Conservation (phyloP, 805 yeast genomes). For the Hanseniaspora opuntiae region DNA sequence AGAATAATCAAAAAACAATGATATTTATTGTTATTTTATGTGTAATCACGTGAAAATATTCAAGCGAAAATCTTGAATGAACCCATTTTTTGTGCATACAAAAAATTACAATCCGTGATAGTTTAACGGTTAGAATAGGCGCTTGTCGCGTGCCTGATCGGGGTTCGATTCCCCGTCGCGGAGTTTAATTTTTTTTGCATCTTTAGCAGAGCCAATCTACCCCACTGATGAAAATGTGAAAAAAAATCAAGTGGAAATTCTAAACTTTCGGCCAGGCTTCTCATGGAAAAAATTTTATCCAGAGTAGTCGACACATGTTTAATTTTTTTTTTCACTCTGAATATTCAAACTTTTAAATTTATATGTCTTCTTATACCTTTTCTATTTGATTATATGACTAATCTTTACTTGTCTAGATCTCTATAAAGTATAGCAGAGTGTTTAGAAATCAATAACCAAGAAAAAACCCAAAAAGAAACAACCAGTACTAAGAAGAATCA, state of each 20-base stretch:
- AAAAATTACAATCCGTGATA: slow-evolving; percentile 20
- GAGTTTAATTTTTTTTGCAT: slow-evolving; percentile 1
- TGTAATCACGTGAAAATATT: background rate
- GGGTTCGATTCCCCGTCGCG: slow-evolving; percentile 27
- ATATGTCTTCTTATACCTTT: background rate
- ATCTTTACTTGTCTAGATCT: too few species aligned
- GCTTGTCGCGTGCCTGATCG: slow-evolving; percentile 28
- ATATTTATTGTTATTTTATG: too few species aligned
- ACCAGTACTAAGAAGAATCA: background rate
- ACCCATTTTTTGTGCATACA: background rate
- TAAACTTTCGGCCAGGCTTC: too few species aligned
- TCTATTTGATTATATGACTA: too few species aligned
- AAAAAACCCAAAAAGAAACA: background rate
- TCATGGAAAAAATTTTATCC: too few species aligned
- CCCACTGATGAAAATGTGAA: too few species aligned
- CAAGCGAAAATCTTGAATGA: too few species aligned
- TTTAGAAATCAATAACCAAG: background rate
- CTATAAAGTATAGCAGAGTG: too few species aligned
- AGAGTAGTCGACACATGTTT: background rate
- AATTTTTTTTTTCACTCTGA: background rate
- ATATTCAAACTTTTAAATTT: background rate
- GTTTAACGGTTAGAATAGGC: slow-evolving; percentile 27
- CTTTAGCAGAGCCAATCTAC: background rate
- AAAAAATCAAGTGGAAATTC: too few species aligned
- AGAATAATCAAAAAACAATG: too few species aligned